Conservation (phyloP, 805 yeast species). For the Kurtzmaniella cleridarum region DNA sequence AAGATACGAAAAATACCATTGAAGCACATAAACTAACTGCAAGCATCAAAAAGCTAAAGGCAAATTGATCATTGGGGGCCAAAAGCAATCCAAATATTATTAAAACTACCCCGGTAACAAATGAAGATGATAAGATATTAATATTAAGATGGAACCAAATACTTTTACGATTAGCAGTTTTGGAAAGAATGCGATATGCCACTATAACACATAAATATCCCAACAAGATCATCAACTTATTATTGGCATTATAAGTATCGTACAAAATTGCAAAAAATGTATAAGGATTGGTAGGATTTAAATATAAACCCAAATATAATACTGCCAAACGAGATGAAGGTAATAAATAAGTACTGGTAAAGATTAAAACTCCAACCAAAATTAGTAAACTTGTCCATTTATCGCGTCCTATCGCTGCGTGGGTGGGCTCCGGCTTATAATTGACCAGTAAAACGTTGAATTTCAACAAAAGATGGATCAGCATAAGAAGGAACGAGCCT, state of each 20-base stretch:
- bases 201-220: slow-evolving; percentile 16
- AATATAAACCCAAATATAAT: slow-evolving; percentile 23
- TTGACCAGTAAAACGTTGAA: slow-evolving; percentile 9
- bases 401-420: background rate
- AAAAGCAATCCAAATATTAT: slow-evolving; percentile 2
- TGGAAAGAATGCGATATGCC: slow-evolving; percentile 9
- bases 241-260: slow-evolving; percentile 16
- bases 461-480: slow-evolving; percentile 11
- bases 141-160: background rate
- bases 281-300: slow-evolving; percentile 24
- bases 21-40: slow-evolving; percentile 22
- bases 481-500: slow-evolving; percentile 15
- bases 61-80: slow-evolving; percentile 7
- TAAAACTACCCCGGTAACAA: background rate
- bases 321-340: slow-evolving; percentile 21
- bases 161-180: no score
- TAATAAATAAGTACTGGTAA: slow-evolving; percentile 17
- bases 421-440: background rate
- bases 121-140: slow-evolving; percentile 2
- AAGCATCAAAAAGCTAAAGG: slow-evolving; percentile 10
- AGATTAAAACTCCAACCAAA: slow-evolving; percentile 16
- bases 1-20: slow-evolving; percentile 18
- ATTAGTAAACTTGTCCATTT: slow-evolving; percentile 10
- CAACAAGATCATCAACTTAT: background rate
- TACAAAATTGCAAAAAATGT: slow-evolving; percentile 22